Conservation (phyloP, 768 basidiomycete species). For the Amanita subjunquillea region DNA sequence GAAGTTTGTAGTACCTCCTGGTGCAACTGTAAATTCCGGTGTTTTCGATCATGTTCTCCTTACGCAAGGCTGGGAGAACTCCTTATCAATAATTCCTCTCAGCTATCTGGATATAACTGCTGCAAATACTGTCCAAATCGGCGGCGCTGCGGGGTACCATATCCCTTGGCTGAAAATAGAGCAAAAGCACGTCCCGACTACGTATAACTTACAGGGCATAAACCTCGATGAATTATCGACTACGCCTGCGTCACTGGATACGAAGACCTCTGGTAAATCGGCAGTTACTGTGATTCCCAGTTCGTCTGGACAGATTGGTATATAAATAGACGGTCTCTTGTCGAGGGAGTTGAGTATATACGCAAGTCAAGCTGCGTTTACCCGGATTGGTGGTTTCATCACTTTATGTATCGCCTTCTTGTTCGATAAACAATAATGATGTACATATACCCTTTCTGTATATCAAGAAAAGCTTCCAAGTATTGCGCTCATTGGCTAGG, state of each 20-base stretch:
- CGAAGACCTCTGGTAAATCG: not conserved
- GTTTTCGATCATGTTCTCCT: conserved; percentile 45
- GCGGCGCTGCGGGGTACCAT: conserved; percentile 41
- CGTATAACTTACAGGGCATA: conserved; percentile 23
- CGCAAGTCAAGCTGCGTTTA: too few species aligned
- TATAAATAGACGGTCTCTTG: not conserved
- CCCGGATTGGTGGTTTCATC: not conserved
- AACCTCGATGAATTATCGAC: not conserved
- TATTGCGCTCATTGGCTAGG: conserved; percentile 26
- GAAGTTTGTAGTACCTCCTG: conserved; percentile 45
- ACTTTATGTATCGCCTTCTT: not conserved
- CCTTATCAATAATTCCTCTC: conserved; percentile 47
- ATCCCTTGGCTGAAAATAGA: conserved; percentile 57
- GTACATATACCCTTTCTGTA: not conserved
- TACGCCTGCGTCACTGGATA: not conserved
- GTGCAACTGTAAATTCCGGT: conserved; percentile 53
- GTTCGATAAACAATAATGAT: not conserved
- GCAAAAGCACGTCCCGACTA: conserved; percentile 42
- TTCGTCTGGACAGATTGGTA: not conserved
- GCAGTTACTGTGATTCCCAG: not conserved
- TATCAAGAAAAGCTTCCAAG: not conserved
- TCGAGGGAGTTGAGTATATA: not conserved
- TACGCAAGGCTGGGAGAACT: conserved; percentile 43
- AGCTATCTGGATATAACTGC: conserved; percentile 43
- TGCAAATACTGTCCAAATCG: conserved; percentile 36